Base-by-base conservation (phyloP, 129 eudicot genomes). In the Silybum marianum region DNA sequence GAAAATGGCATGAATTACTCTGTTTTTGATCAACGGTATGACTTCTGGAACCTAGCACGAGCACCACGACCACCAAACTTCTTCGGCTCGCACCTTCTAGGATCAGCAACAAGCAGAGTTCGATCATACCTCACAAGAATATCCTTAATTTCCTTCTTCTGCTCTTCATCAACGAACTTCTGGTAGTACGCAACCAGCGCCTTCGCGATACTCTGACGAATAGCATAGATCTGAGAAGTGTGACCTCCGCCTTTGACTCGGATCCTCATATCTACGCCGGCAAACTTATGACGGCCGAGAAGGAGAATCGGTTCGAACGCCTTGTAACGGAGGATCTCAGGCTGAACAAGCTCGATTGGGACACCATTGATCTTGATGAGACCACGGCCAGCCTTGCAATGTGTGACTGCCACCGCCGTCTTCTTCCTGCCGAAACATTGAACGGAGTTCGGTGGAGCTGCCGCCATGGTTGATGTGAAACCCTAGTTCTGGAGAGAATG, bases 1-100 rank as follows among this genome's bases (percentile, higher is more conserved):
- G 3, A 26, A 48, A 51, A 51, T 51, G 28, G 13, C 44, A 75
- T 28, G 28, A 66, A 78, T 46, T 69, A 67, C 82, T 78, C 60
- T 63, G 42, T 32, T 32, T 32, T 66, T 16, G 67, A 71, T 84
- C 69, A 88, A 85, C 91, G 91, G 85, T 88, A 88, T 2, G 91
- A 88, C 71, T 88, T 88, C 87, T 88, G 91, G 85, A 88, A 88
- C 83, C 91, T 85, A 0, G 90, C 78, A 71, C 90, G 87, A 80
- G 90, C 90, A 83, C 90, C 90, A 76, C 90, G 90, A 11, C 90
- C 88, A 65, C 91, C 91, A n/a, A 88, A 88, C 88, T 88, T 88
- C 88, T 88, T 88, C 1, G 91, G 91, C 88, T 88, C 91, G 81
- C 91, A 88, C 38, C 91, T 26, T 36, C 91, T 84, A 0, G 90